A percentile compares a stretch with the other conserved stretches of the same genome.
Conservation (phyloP, 768 basidiomycete genomes). For the Boletales sp. region DNA sequence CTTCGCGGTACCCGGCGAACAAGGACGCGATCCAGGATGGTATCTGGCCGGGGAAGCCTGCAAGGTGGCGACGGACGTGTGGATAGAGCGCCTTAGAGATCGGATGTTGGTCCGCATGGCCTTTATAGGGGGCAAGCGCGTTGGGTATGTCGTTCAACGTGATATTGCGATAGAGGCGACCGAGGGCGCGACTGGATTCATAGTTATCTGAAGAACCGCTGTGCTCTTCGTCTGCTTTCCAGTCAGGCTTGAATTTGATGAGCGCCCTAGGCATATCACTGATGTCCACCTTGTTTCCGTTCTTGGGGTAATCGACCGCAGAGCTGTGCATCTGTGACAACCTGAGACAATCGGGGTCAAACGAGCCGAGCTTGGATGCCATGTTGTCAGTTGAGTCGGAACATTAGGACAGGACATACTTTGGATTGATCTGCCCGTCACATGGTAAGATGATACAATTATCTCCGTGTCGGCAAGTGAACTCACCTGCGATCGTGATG, state of each 20-base stretch:
- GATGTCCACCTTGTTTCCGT: constrained; percentile 62
- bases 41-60: not conserved
- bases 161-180: constrained; percentile 66
- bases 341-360: constrained; percentile 50
- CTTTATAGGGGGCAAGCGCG: constrained; percentile 7
- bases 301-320: constrained; percentile 82
- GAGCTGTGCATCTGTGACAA: constrained; percentile 56
- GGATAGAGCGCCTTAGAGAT: constrained; percentile 19
- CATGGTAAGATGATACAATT: not conserved
- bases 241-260: constrained; percentile 42
- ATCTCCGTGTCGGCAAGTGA: not conserved
- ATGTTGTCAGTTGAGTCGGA: not conserved
- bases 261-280: constrained; percentile 44
- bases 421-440: constrained; percentile 62
- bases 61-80: constrained; percentile 21
- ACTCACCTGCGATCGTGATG: constrained; percentile 65
- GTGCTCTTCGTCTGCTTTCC: constrained; percentile 60
- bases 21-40: constrained; percentile 14
- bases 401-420: constrained; percentile 31
- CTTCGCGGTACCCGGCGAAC: constrained; percentile 47
- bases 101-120: constrained; percentile 30
- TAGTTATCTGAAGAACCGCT: constrained; percentile 67
- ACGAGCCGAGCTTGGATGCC: constrained; percentile 51
- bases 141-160: constrained; percentile 35
- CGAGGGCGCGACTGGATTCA: constrained; percentile 65